These are phyloP conservation scores for Penstemon newberryi DNA, from an alignment of 257 asterid species.

Conservation along the genomic window DNA sequence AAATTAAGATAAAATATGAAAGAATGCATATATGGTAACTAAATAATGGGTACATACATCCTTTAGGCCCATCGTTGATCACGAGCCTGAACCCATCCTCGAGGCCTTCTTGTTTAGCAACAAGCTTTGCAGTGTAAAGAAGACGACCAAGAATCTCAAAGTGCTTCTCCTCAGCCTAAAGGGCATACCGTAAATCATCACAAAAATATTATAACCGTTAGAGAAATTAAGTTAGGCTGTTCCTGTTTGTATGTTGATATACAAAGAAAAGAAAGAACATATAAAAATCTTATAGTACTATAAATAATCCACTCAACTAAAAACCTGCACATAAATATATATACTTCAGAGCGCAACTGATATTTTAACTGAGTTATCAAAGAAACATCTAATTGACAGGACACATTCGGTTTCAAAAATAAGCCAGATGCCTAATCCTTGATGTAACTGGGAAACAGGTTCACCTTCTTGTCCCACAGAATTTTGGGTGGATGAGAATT, in stretches of 20 bases:
- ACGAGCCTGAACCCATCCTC: slow-evolving; percentile 83
- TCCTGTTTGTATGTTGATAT: neutral
- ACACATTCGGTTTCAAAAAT: too few relatives aligned
- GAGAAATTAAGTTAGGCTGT: neutral
- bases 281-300: too few relatives aligned
- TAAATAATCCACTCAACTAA: too few relatives aligned
- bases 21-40: neutral
- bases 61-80: slow-evolving; percentile 84
- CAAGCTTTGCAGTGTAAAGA: slow-evolving; percentile 74
- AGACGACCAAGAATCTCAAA: slow-evolving; percentile 77
- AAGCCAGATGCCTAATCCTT: too few relatives aligned
- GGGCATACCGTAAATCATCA: neutral
- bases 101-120: slow-evolving; percentile 93
- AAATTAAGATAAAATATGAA: neutral
- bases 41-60: slow-evolving; percentile 51
- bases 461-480: too few relatives aligned
- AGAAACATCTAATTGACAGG: too few relatives aligned
- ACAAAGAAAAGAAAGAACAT: neutral
- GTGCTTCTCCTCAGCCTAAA: slow-evolving; percentile 80
- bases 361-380: too few relatives aligned
- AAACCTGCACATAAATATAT: too few relatives aligned
- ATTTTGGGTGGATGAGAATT: too few relatives aligned
- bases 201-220: neutral
- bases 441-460: too few relatives aligned
- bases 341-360: too few relatives aligned